These are phyloP conservation scores for Penicillium ucsense DNA, from an alignment of 495 filamentous ascomycete genomes.

Conservation along the genomic window DNA sequence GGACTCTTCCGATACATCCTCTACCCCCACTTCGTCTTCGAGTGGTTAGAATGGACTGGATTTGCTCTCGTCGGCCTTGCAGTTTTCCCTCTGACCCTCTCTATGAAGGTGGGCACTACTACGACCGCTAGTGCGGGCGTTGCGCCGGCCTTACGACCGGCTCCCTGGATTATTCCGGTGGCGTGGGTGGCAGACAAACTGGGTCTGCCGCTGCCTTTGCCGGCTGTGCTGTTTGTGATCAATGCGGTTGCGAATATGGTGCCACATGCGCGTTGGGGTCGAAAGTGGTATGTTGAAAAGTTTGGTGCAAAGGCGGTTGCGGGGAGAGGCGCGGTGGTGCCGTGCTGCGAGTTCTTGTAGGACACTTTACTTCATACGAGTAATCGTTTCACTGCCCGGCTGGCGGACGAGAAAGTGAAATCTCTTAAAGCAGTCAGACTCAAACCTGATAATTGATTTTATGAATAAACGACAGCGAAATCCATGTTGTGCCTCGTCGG, in stretches of 20 bases:
- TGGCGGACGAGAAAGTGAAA: no score
- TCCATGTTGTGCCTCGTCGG: no score
- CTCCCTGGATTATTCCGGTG: slow-evolving; percentile 47
- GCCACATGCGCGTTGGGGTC: slow-evolving; percentile 74
- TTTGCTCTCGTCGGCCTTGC: slow-evolving; percentile 59
- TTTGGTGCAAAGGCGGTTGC: slow-evolving; percentile 76
- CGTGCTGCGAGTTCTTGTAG: slow-evolving; percentile 47
- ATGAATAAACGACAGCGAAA: no score
- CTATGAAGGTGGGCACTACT: slow-evolving; percentile 1
- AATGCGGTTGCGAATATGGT: slow-evolving; percentile 88
- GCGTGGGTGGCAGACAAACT: slow-evolving; percentile 30
- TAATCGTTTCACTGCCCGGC: no score
- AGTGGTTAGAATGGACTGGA: slow-evolving; percentile 94
- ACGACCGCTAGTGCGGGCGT: background rate
- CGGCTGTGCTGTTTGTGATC: slow-evolving; percentile 69
- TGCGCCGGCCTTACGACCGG: slow-evolving; percentile 18
- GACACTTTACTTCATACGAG: background rate
- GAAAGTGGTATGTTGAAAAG: slow-evolving; percentile 76
- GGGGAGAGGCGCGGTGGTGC: slow-evolving; percentile 71
- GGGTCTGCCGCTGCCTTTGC: slow-evolving; percentile 35
- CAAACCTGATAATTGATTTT: no score
- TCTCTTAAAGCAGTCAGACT: no score
- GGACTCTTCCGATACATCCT: slow-evolving; percentile 76
- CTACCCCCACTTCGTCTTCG: slow-evolving; percentile 86
- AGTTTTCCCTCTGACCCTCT: slow-evolving; percentile 13